Conservation (phyloP, 139 green algal species). For the Diplosphaera chodatii region DNA sequence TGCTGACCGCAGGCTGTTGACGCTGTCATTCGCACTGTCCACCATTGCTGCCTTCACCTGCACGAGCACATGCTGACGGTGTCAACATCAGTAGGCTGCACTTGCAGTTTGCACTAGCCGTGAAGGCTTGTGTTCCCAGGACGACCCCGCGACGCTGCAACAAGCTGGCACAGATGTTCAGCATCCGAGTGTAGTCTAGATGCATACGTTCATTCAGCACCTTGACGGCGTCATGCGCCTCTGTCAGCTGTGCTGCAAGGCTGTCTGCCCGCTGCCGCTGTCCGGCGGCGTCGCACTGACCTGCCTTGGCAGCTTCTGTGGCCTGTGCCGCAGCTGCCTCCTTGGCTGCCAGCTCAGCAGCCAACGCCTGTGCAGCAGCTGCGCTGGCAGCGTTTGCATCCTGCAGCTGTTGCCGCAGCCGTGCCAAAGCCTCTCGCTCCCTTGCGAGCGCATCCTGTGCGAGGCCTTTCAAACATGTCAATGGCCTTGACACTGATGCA, state of each 20-base stretch:
- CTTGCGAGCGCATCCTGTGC: constrained; percentile 15
- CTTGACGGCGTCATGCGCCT: constrained; percentile 33
- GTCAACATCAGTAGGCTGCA: too few species aligned
- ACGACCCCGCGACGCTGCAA: too few species aligned
- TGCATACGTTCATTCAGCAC: too few species aligned
- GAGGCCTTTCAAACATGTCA: neutral
- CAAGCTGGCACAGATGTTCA: too few species aligned
- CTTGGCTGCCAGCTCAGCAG: neutral
- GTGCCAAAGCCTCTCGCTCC: constrained; percentile 14
- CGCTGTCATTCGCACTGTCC: constrained; percentile 59
- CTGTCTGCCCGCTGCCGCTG: constrained; percentile 12
- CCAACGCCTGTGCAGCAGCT: neutral
- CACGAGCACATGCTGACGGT: too few species aligned
- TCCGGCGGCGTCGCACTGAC: constrained; percentile 2
- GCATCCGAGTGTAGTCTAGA: too few species aligned
- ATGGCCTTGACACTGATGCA: too few species aligned
- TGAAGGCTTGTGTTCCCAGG: too few species aligned
- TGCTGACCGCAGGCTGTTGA: constrained; percentile 48
- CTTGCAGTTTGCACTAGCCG: too few species aligned
- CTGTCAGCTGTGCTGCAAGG: constrained; percentile 18
- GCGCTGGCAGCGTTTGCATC: neutral
- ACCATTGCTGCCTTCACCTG: constrained; percentile 72
- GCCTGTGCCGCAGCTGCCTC: neutral
- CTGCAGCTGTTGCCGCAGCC: constrained; percentile 15
- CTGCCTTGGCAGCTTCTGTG: neutral